Conservation (phyloP, 805 yeast species). For the Wickerhamomyces tratensis region DNA sequence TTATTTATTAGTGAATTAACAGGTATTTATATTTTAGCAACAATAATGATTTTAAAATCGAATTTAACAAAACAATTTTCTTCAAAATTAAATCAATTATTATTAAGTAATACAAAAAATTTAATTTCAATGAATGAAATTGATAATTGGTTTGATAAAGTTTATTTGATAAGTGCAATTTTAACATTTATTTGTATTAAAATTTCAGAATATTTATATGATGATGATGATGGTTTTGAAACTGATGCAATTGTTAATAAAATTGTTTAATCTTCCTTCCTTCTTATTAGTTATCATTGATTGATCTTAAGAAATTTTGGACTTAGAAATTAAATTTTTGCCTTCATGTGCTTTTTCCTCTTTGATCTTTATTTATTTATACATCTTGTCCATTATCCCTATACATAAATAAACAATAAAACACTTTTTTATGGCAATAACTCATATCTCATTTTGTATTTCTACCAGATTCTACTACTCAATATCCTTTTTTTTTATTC, state of each 20-base stretch:
- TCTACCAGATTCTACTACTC: no score
- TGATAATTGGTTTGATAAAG: constrained; percentile 32
- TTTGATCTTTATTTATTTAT: no score
- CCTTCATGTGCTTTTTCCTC: no score
- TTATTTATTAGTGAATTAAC: constrained; percentile 26
- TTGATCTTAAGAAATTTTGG: no score
- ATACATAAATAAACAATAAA: no score
- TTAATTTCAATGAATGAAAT: constrained; percentile 14
- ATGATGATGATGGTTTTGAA: constrained; percentile 15
- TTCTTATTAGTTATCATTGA: no score
- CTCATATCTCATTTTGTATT: no score
- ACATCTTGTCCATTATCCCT: no score
- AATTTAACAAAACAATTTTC: constrained; percentile 25
- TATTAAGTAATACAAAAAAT: constrained; percentile 18
- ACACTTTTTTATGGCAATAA: no score
- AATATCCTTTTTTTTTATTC: no score
- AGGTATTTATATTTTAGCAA: constrained; percentile 30
- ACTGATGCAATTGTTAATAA: constrained; percentile 5
- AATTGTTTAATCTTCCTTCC: constrained; percentile 5
- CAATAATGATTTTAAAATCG: constrained; percentile 28
- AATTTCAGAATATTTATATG: constrained; percentile 10
- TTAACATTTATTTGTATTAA: constrained; percentile 16
- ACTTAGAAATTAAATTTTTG: no score
- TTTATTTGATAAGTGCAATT: constrained; percentile 22
- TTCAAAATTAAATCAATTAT: constrained; percentile 20